A percentile compares a stretch with the other conserved stretches of the same genome.
Conservation (phyloP, 1,284 basidiomycete genomes). For the Pseudozyma tsukubaensis region DNA sequence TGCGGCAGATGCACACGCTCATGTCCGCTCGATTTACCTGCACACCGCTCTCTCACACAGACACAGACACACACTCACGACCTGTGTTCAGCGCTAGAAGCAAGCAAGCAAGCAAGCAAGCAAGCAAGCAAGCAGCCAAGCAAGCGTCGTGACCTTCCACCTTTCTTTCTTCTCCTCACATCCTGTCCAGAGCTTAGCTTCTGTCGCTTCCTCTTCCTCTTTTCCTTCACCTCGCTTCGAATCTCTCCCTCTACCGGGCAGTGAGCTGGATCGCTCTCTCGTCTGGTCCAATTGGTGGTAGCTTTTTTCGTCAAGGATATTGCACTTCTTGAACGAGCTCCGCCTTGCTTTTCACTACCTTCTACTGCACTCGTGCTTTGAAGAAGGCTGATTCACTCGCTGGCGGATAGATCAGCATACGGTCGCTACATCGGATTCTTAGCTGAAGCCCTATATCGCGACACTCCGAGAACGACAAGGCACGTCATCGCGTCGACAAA, state of each 20-base stretch:
- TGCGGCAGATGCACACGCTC: no score
- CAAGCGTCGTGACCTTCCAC: background rate
- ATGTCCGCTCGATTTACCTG: no score
- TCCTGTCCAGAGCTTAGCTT: conserved; percentile 4
- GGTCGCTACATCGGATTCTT: conserved; percentile 17
- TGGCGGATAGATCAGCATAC: conserved; percentile 4
- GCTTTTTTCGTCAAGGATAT: conserved; percentile 12
- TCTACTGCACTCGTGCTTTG: background rate
- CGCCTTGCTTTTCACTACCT: background rate
- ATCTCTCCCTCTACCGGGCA: conserved; percentile 1
- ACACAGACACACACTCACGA: no score
- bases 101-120: no score
- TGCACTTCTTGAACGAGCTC: conserved; percentile 7
- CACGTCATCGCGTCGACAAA: background rate
- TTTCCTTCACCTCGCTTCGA: conserved; percentile 1
- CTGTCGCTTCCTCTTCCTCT: conserved; percentile 2
- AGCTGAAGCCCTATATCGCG: conserved; percentile 9
- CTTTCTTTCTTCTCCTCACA: background rate
- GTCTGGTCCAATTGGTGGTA: conserved; percentile 14
- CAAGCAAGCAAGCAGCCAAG: background rate
- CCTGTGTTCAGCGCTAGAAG: no score
- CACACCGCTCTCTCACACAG: no score
- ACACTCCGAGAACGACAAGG: background rate
- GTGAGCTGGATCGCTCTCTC: conserved; percentile 19
- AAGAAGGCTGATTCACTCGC: conserved; percentile 7